Base-by-base conservation (phyloP, 164 flowering plant genomes). In the Warburgia ugandensis region DNA sequence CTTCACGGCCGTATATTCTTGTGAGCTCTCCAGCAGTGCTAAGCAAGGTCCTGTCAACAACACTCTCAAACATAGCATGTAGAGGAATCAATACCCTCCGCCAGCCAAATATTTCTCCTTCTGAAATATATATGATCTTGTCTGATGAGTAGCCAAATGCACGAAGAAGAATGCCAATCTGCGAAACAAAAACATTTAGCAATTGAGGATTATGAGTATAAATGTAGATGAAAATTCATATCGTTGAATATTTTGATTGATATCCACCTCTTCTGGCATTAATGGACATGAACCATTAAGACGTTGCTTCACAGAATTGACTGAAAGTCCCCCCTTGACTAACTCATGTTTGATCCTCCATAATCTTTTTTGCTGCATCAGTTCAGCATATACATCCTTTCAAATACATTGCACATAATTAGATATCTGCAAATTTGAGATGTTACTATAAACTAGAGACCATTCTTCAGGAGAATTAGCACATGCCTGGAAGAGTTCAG, bases 401-500 rank as follows among this genome's bases (percentile, higher is more conserved):
- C 19, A 29, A 58, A 59, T n/a, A n/a, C n/a, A n/a, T n/a, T n/a
- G n/a, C n/a, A n/a, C n/a, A n/a, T n/a, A n/a, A n/a, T n/a, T n/a
- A n/a, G n/a, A n/a, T n/a, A n/a, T n/a, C n/a, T n/a, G n/a, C n/a
- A n/a, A n/a, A n/a, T n/a, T n/a, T n/a, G n/a, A n/a, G n/a, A n/a
- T n/a, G n/a, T n/a, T n/a, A n/a, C n/a, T n/a, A n/a, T n/a, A 36
- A 55, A 52, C n/a, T 27, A 39, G 1, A 17, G 7, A 51, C 27
- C 46, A 63, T 45, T 31, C 13, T 12, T 43, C 19, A 25, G 23
- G 13, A 23, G 37, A 4, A 14, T n/a, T 17, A 35, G 20, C 16
- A 2, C n/a, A n/a, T n/a, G n/a, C 98, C 96, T 92, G 95, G 65
- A 88, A 88, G 50, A 86, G 87, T 59, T 92, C 99, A 59, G 99